phyloP scores from a whole-genome alignment of 768 basidiomycete genomes.

The Multifurca ochricompacta region DNA sequence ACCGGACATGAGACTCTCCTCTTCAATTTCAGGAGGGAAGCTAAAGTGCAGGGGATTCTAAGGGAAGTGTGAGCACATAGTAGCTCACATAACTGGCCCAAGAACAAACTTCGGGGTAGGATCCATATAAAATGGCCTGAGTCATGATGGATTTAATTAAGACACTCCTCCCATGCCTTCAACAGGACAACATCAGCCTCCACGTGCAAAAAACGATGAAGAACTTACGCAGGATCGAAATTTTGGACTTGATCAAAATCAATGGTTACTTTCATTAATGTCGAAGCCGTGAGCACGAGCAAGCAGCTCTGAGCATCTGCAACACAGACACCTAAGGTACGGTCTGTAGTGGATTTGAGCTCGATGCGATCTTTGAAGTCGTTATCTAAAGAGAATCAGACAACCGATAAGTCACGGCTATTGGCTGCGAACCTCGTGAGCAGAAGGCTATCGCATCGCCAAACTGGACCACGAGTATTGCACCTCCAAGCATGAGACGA shows the following conservation, averaged over 20 bases:
- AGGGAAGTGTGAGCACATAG: neutral
- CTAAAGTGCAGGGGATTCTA: constrained; percentile 76
- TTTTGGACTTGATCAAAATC: constrained; percentile 52
- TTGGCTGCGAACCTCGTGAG: constrained; percentile 43
- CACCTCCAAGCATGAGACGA: constrained; percentile 50
- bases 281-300: constrained; percentile 57
- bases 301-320: constrained; percentile 40
- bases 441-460: constrained; percentile 71
- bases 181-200: neutral
- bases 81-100: neutral
- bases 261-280: constrained; percentile 59
- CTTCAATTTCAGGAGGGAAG: constrained; percentile 73
- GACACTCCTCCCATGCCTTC: constrained; percentile 53
- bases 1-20: constrained; percentile 69
- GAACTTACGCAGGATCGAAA: constrained; percentile 57
- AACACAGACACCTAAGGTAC: constrained; percentile 66
- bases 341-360: constrained; percentile 57
- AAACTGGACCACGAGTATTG: constrained; percentile 56
- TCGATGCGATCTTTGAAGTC: constrained; percentile 66
- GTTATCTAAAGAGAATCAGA: constrained; percentile 40
- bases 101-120: constrained; percentile 47
- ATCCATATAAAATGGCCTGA: constrained; percentile 74
- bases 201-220: neutral
- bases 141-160: constrained; percentile 75
- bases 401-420: neutral